Evolutionary conservation across 179 eudicot genomes (phyloP).

Genomic region (Silene vulgaris): DNA sequence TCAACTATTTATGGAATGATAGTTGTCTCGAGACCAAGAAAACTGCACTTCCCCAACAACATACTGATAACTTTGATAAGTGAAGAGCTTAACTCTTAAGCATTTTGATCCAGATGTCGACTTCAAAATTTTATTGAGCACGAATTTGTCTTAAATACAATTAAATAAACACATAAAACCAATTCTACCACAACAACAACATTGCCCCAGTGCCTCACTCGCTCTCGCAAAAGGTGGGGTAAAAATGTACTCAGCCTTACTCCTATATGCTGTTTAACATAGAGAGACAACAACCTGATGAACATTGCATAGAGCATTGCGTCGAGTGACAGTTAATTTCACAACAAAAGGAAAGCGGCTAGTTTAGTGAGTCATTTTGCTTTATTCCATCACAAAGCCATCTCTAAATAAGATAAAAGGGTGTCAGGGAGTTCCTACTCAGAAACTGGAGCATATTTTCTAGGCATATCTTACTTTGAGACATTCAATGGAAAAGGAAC

Average conservation of each 20-base stretch:
- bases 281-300: background rate
- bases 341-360: background rate
- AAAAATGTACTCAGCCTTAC: background rate
- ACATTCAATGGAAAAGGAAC: constrained; percentile 8
- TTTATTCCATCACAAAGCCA: background rate
- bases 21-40: background rate
- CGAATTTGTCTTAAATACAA: background rate
- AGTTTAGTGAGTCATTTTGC: background rate
- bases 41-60: background rate
- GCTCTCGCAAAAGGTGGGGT: background rate
- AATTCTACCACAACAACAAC: background rate
- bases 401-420: constrained; percentile 1
- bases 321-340: background rate
- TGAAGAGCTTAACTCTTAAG: background rate
- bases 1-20: background rate
- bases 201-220: background rate
- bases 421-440: background rate
- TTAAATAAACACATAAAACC: background rate
- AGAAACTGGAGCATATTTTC: background rate
- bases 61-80: background rate
- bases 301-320: background rate
- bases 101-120: background rate
- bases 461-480: background rate
- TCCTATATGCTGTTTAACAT: background rate
- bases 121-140: background rate